These are phyloP conservation scores for Xylariales sp. DNA, from an alignment of 2,329 filamentous ascomycete genomes.

Conservation along the genomic window DNA sequence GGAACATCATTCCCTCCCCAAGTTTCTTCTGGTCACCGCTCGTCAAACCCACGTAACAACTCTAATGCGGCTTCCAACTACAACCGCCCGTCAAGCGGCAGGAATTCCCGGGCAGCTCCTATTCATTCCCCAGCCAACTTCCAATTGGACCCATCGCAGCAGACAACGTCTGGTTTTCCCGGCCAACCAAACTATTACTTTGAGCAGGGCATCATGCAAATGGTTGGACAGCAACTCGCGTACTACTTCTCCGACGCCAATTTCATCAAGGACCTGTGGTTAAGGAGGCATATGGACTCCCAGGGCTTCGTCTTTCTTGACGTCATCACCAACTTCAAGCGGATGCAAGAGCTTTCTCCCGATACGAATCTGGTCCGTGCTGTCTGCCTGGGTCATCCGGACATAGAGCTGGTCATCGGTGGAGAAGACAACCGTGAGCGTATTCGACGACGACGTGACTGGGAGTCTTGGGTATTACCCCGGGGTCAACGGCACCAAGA, in stretches of 20 bases:
- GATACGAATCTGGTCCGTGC: conserved; percentile 70
- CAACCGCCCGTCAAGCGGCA: neutral
- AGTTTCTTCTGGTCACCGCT: conserved; percentile 15
- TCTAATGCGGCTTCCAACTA: neutral
- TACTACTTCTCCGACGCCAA: conserved; percentile 99
- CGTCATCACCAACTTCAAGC: conserved; percentile 81
- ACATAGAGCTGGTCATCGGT: conserved; percentile 69
- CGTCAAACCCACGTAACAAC: neutral
- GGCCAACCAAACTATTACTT: conserved; percentile 3
- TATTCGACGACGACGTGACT: conserved; percentile 68
- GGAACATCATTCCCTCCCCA: conserved; percentile 15
- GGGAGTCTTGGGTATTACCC: conserved; percentile 74
- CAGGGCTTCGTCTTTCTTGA: conserved; percentile 83
- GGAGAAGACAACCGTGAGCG: conserved; percentile 76
- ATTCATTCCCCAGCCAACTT: conserved; percentile 2
- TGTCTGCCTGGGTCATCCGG: conserved; percentile 67
- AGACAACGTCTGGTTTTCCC: neutral
- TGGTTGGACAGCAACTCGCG: conserved; percentile 55
- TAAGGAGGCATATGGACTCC: conserved; percentile 89
- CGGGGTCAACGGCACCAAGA: conserved; percentile 66
- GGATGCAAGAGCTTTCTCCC: conserved; percentile 68
- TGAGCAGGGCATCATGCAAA: conserved; percentile 21
- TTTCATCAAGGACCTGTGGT: conserved; percentile 84
- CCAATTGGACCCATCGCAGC: conserved; percentile 7
- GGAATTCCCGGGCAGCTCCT: conserved; percentile 1